Evolutionary conservation across 805 yeast species (phyloP).

Genomic region (Yarrowia deformans): DNA sequence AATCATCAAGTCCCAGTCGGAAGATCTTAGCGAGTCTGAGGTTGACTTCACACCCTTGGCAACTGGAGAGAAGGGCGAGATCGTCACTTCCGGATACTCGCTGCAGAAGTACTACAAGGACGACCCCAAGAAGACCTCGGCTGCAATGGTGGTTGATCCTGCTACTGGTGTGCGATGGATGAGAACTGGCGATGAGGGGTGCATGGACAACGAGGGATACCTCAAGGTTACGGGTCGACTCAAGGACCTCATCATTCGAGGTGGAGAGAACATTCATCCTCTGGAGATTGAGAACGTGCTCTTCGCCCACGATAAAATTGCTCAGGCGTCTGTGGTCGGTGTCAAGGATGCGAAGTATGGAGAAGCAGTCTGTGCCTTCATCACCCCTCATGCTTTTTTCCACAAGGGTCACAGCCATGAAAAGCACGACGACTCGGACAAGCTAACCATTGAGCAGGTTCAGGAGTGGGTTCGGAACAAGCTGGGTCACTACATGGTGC

Average conservation of each 20-base stretch:
- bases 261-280: conserved; percentile 50
- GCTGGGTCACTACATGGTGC: conserved; percentile 48
- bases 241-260: conserved; percentile 49
- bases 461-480: conserved; percentile 43
- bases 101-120: conserved; percentile 46
- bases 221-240: conserved; percentile 49
- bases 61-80: conserved; percentile 45
- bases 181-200: conserved; percentile 49
- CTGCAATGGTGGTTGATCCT: conserved; percentile 45
- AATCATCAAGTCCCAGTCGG: conserved; percentile 43
- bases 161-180: conserved; percentile 47
- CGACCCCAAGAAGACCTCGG: conserved; percentile 45
- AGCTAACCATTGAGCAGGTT: conserved; percentile 41
- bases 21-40: conserved; percentile 32
- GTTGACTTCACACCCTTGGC: conserved; percentile 45
- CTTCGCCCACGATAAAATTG: conserved; percentile 45
- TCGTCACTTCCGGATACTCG: conserved; percentile 47
- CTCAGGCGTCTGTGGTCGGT: conserved; percentile 48
- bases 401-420: conserved; percentile 39
- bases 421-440: conserved; percentile 38
- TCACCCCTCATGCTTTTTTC: conserved; percentile 42
- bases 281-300: conserved; percentile 48
- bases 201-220: conserved; percentile 47
- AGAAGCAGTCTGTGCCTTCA: conserved; percentile 47
- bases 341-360: conserved; percentile 48